Percentiles rank a stretch among this genome's conserved stretches.
Evolutionary conservation across 257 asterid species (phyloP).

Genomic region (Cordia subcordata): DNA sequence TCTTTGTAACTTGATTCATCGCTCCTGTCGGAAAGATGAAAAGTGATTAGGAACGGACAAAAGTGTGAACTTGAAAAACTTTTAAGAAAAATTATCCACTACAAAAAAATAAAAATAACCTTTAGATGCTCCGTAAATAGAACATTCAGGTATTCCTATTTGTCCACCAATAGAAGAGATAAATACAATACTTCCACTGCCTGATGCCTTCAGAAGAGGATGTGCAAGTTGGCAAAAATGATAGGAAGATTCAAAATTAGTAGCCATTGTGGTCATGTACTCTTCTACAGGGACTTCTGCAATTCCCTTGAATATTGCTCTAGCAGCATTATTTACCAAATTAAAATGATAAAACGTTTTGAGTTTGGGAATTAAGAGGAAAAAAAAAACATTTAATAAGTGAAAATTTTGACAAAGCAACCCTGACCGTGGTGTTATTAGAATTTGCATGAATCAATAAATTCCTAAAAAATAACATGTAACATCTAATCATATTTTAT

Average conservation of each 20-base stretch:
- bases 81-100: too few relatives aligned
- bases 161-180: slow-evolving; percentile 37
- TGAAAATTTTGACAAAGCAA: too few relatives aligned
- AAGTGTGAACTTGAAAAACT: too few relatives aligned
- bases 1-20: slow-evolving; percentile 12
- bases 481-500: too few relatives aligned
- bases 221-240: slow-evolving; percentile 45
- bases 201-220: slow-evolving; percentile 35
- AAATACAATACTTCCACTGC: slow-evolving; percentile 38
- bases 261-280: slow-evolving; percentile 25
- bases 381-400: too few relatives aligned
- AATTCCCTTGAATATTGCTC: slow-evolving; percentile 23
- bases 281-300: slow-evolving; percentile 30
- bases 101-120: slow-evolving; percentile 7
- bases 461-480: too few relatives aligned
- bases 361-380: too few relatives aligned
- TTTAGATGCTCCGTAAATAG: slow-evolving; percentile 35
- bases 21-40: not conserved
- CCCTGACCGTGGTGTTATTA: too few relatives aligned
- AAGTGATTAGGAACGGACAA: too few relatives aligned
- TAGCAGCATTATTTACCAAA: slow-evolving; percentile 39
- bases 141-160: slow-evolving; percentile 19
- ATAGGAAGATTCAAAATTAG: slow-evolving; percentile 36
- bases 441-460: too few relatives aligned
- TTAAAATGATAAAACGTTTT: too few relatives aligned